Base-by-base conservation (phyloP, 108 stramenopile genomes). In the Ochromonas danica region DNA sequence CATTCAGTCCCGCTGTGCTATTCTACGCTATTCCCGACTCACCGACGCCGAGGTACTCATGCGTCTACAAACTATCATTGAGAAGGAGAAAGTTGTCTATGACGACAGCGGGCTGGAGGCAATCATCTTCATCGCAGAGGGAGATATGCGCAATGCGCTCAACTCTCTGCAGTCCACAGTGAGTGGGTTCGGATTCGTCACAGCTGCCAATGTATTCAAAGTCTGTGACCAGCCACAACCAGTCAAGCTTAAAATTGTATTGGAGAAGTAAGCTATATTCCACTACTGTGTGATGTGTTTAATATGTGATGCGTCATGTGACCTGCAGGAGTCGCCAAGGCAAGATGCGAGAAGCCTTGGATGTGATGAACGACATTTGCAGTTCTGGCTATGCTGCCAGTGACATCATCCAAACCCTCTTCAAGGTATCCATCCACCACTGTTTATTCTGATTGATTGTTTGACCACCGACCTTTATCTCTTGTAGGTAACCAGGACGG, bases 191-290 rank as follows among this genome's bases (percentile, higher is more conserved):
- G 92, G 89, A 1, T 81, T 84, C 71, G 92, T 99, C n/a, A 88
- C 90, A 63, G 91, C 94, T 85, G 14, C 22, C 14, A 0, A 79
- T 38, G 78, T 63, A 14, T 63, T 63, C 78, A 0, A 63, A 0
- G 78, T 99, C 0, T 99, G 98, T 81, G 98, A 99, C 82, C 98
- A 99, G 85, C 98, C 98, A 0, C 98, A 99, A 88, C 98, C 98
- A 38, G 93, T 79, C 1, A 92, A 90, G 0, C 95, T 97, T 10
- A 72, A 85, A 14, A 80, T 67, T 27, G 94, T 97, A 35, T 80
- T 99, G 30, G 88, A 91, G 60, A 79, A 62, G 30, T 93, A 89
- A 85, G 78, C 80, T 42, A 86, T 90, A 43, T 31, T 95, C 93
- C 81, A 60, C 2, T 3, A 14, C 14, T 22, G 6, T 51, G 45